These are phyloP conservation scores for Arachnomyces sp. DNA, from an alignment of 2,329 filamentous ascomycete species.

Conservation along the genomic window DNA sequence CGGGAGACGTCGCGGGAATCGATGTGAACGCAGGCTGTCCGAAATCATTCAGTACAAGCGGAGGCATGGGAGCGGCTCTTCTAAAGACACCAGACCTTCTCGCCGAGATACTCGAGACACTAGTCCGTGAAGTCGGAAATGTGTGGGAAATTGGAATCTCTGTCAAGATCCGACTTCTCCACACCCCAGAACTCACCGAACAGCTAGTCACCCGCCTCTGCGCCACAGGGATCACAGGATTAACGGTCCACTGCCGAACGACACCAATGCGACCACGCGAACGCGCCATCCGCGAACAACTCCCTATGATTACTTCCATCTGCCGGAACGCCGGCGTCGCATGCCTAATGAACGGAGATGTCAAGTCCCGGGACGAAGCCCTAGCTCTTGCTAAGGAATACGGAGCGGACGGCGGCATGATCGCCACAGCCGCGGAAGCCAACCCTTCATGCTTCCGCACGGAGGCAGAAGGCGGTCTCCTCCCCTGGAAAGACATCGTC, in stretches of 20 bases:
- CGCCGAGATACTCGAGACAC: constrained; percentile 70
- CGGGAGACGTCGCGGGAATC: constrained; percentile 81
- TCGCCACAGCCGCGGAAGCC: constrained; percentile 82
- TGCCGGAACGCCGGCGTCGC: constrained; percentile 82
- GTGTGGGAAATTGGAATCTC: constrained; percentile 86
- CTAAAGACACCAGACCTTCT: constrained; percentile 78
- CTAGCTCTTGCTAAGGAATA: constrained; percentile 65
- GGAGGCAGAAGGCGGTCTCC: constrained; percentile 60
- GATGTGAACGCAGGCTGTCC: constrained; percentile 98
- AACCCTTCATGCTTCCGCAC: constrained; percentile 82
- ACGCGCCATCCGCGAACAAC: constrained; percentile 74
- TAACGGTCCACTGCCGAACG: constrained; percentile 93
- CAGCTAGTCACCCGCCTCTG: constrained; percentile 69
- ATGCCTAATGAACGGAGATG: constrained; percentile 93
- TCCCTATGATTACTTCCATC: constrained; percentile 72
- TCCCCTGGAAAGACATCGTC: constrained; percentile 70
- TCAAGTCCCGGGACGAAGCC: constrained; percentile 66
- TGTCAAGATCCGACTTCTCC: constrained; percentile 88
- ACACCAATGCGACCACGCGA: constrained; percentile 92
- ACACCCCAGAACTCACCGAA: constrained; percentile 68
- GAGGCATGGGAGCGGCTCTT: constrained; percentile 92
- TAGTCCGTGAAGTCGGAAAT: constrained; percentile 70
- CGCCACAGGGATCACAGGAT: constrained; percentile 78
- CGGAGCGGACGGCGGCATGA: constrained; percentile 93
- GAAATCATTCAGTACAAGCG: constrained; percentile 87